Evolutionary conservation across 805 yeast species (phyloP).

Genomic region (Ogataea populi-albae): DNA sequence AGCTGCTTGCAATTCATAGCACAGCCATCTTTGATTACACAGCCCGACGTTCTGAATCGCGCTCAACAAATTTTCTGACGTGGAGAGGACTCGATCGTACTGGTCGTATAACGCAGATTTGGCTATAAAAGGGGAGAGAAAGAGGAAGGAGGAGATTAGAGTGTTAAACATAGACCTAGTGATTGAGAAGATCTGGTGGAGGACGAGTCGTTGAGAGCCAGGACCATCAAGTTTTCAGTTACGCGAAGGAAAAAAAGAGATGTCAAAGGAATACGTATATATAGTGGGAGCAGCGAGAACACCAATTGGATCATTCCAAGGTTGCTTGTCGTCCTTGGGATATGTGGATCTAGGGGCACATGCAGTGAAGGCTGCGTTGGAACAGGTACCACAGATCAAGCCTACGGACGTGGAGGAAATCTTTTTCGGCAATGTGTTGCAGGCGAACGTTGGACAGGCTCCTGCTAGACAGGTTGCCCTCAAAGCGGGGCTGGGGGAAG

Average conservation of each 20-base stretch:
- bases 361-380: conserved; percentile 87
- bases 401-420: conserved; percentile 83
- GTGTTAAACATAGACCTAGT: too few relatives aligned
- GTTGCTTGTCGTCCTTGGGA: conserved; percentile 67
- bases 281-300: conserved; percentile 92
- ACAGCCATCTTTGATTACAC: too few relatives aligned
- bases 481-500: conserved; percentile 79
- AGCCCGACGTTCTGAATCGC: too few relatives aligned
- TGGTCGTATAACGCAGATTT: too few relatives aligned
- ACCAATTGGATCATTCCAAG: conserved; percentile 94
- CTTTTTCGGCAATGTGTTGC: conserved; percentile 87
- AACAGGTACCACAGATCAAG: conserved; percentile 74
- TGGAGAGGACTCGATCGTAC: too few relatives aligned
- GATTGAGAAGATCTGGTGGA: too few relatives aligned
- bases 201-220: too few relatives aligned
- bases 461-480: conserved; percentile 98
- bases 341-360: conserved; percentile 88
- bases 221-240: too few relatives aligned
- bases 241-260: conserved; percentile 4
- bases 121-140: too few relatives aligned
- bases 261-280: conserved; percentile 55
- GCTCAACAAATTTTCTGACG: too few relatives aligned
- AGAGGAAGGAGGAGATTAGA: too few relatives aligned
- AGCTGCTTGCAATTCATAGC: too few relatives aligned
- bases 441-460: conserved; percentile 93